A percentile compares a stretch with the other conserved stretches of the same genome.
phyloP scores from a whole-genome alignment of 176 grass and related monocot genomes.

The Alloteropsis semialata region DNA sequence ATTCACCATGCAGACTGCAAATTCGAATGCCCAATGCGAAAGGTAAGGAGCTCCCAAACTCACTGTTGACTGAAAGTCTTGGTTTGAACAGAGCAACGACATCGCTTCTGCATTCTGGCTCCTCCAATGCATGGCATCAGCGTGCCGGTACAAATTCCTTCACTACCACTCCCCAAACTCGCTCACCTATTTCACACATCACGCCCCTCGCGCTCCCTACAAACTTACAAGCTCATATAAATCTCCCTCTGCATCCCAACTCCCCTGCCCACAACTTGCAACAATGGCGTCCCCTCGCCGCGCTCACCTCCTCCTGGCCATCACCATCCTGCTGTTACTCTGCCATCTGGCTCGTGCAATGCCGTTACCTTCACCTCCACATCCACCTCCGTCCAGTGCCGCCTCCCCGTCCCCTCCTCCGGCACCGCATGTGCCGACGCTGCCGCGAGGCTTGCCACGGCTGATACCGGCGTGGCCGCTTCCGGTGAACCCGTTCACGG shows the following conservation, averaged over 20 bases:
- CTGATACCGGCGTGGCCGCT: slow-evolving; percentile 6
- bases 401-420: neutral
- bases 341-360: neutral
- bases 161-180: slow-evolving; percentile 21
- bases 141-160: neutral
- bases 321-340: neutral
- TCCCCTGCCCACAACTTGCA: neutral
- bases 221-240: slow-evolving; percentile 20
- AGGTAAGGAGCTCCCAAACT: neutral
- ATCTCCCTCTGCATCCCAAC: neutral
- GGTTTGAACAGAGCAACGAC: neutral
- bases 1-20: neutral
- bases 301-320: neutral
- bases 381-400: neutral
- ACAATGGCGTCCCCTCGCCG: slow-evolving; percentile 27
- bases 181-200: slow-evolving; percentile 29
- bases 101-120: neutral
- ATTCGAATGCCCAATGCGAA: neutral
- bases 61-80: neutral
- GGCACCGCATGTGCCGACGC: neutral
- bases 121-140: slow-evolving; percentile 13
- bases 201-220: slow-evolving; percentile 1
- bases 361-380: neutral
- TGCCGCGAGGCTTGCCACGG: neutral
- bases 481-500: slow-evolving; percentile 59